Conservation (phyloP, 2,329 filamentous ascomycete species). For the Penicillium sp. region DNA sequence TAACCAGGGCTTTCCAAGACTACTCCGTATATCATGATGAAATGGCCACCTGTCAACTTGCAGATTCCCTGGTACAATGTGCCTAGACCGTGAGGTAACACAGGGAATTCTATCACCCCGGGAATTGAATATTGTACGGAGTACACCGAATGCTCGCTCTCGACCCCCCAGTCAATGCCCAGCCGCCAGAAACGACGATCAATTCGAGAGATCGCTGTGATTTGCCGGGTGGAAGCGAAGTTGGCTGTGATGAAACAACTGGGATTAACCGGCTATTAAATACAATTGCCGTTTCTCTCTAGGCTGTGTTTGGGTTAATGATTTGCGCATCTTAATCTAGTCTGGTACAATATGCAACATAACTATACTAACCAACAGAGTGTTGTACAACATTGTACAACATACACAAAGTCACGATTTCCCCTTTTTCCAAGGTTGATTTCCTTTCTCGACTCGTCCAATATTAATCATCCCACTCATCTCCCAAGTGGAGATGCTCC, state of each 20-base stretch:
- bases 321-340: background rate
- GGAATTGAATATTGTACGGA: background rate
- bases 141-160: background rate
- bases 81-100: background rate
- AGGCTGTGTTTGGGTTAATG: no score
- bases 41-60: background rate
- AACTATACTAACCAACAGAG: no score
- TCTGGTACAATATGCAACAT: background rate
- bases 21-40: background rate
- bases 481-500: background rate
- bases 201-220: background rate
- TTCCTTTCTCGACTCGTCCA: background rate
- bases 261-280: background rate
- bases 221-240: background rate
- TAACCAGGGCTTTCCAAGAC: no score
- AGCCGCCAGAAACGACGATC: constrained; percentile 19
- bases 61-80: background rate
- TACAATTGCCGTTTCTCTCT: background rate
- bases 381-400: background rate
- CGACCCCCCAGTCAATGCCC: background rate
- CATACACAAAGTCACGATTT: background rate
- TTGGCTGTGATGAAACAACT: background rate
- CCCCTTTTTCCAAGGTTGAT: background rate
- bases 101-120: background rate
- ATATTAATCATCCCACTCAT: background rate